Evolutionary conservation across 345 rosid genomes (phyloP).

Genomic region (Citrus hindsii): DNA sequence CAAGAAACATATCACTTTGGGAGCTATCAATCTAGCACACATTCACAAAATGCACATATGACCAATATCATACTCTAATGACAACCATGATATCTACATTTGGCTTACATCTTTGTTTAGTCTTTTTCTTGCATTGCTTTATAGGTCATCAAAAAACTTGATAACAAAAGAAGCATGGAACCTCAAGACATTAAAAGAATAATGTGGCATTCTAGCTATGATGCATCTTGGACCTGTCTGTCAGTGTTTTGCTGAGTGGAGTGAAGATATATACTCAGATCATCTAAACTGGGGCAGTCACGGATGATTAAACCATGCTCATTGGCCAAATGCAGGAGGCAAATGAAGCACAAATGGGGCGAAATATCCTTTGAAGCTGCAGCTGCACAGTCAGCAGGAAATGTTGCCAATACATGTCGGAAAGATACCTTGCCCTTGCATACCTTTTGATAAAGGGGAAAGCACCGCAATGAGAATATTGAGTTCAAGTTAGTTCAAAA

Average conservation of each 20-base stretch:
- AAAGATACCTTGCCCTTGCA: conserved; percentile 22
- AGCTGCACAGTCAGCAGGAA: conserved; percentile 29
- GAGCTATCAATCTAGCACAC: not conserved
- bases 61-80: not conserved
- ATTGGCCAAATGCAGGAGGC: conserved; percentile 38
- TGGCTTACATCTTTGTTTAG: not conserved
- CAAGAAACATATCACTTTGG: not conserved
- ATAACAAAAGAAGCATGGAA: not conserved
- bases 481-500: not conserved
- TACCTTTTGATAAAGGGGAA: conserved; percentile 10
- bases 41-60: conserved; percentile 2
- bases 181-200: not conserved
- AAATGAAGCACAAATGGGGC: conserved; percentile 41
- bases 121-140: not conserved
- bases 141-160: not conserved
- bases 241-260: conserved; percentile 6
- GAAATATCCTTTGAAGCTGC: conserved; percentile 33
- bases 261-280: conserved; percentile 28
- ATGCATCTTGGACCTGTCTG: not conserved
- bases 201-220: not conserved
- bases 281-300: conserved; percentile 25
- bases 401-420: conserved; percentile 25
- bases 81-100: not conserved
- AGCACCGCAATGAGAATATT: not conserved
- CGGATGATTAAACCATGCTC: conserved; percentile 41